These are phyloP conservation scores for Beta corolliflora DNA, from an alignment of 179 eudicot genomes.

Conservation along the genomic window DNA sequence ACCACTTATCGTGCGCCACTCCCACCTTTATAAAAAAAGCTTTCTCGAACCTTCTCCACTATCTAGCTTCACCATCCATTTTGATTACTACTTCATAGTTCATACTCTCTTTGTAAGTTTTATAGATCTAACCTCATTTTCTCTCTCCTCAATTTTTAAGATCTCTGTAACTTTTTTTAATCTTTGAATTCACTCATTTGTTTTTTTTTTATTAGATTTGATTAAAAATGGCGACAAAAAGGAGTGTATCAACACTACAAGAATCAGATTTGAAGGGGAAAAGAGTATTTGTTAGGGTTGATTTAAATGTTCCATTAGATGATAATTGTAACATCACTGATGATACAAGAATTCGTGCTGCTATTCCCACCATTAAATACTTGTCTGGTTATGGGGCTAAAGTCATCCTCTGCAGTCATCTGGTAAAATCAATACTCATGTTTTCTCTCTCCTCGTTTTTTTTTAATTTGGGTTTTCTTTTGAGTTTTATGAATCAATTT, in stretches of 20 bases:
- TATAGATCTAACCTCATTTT: no score
- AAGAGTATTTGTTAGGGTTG: slow-evolving; percentile 70
- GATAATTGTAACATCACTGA: slow-evolving; percentile 66
- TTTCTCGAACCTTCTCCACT: no score
- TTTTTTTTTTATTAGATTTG: slow-evolving; percentile 13
- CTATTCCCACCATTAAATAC: slow-evolving; percentile 61
- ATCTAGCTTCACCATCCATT: no score
- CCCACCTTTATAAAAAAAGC: no score
- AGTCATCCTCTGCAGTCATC: slow-evolving; percentile 53
- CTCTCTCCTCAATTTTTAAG: no score
- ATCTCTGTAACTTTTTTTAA: no score
- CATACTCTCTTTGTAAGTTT: no score
- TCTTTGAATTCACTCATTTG: no score
- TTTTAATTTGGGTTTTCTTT: neutral
- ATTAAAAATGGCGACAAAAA: slow-evolving; percentile 64
- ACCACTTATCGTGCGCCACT: no score
- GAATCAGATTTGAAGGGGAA: slow-evolving; percentile 76
- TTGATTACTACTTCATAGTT: no score
- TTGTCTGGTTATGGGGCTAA: slow-evolving; percentile 46
- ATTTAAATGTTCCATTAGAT: slow-evolving; percentile 79
- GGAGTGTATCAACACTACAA: slow-evolving; percentile 60
- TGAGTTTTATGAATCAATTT: neutral
- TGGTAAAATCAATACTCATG: slow-evolving; percentile 27
- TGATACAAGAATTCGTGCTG: slow-evolving; percentile 70
- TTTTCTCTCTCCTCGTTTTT: neutral